Conservation (phyloP, 2,329 filamentous ascomycete genomes). For the Penicillium occitanis region DNA sequence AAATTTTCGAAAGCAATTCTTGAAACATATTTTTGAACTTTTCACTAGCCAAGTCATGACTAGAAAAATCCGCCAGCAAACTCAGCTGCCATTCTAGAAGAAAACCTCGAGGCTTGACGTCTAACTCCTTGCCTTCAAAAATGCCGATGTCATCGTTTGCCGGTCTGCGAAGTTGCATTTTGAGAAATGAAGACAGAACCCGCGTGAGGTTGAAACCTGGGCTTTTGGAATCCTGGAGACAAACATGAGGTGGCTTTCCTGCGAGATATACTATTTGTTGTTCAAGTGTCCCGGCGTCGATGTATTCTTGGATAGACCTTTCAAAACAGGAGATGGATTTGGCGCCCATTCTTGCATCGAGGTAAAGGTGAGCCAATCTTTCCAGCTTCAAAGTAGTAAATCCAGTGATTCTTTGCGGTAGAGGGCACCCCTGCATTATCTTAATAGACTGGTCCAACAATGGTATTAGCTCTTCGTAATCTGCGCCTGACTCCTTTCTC, state of each 20-base stretch:
- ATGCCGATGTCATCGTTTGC: conserved; percentile 27
- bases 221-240: conserved; percentile 38
- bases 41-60: conserved; percentile 30
- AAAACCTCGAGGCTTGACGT: conserved; percentile 30
- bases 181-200: conserved; percentile 39
- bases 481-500: conserved; percentile 39
- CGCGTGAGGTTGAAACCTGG: conserved; percentile 39
- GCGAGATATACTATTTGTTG: conserved; percentile 30
- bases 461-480: conserved; percentile 37
- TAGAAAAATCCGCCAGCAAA: conserved; percentile 35
- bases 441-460: conserved; percentile 44
- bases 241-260: conserved; percentile 29
- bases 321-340: conserved; percentile 41
- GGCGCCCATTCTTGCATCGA: conserved; percentile 37
- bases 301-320: conserved; percentile 43
- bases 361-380: conserved; percentile 43
- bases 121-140: conserved; percentile 36
- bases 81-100: conserved; percentile 42
- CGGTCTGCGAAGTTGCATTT: conserved; percentile 36
- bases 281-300: conserved; percentile 38
- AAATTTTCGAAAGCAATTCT: conserved; percentile 32
- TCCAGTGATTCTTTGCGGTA: conserved; percentile 37
- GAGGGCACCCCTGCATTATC: conserved; percentile 36
- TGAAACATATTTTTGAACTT: conserved; percentile 31
- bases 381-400: conserved; percentile 48